Evolutionary conservation across 768 basidiomycete species (phyloP).

Genomic region (Leucocoprinus birnbaumii): DNA sequence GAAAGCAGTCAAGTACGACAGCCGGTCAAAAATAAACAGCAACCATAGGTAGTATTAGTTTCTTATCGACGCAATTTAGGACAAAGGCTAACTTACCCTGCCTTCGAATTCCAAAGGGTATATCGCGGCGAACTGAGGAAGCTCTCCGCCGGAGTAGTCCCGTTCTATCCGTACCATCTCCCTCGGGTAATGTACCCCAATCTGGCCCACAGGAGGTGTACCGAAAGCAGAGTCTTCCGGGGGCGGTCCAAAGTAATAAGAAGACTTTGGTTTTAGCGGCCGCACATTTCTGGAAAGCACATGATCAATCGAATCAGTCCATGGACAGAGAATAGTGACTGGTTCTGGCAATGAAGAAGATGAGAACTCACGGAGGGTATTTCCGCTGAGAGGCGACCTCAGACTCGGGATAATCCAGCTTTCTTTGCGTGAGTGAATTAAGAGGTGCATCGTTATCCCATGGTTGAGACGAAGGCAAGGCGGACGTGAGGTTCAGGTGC

Average conservation of each 20-base stretch:
- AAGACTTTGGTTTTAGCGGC: constrained; percentile 67
- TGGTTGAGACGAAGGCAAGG: constrained; percentile 49
- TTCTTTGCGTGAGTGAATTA: constrained; percentile 33
- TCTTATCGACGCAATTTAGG: neutral
- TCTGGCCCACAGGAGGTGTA: constrained; percentile 75
- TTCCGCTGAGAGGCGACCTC: constrained; percentile 32
- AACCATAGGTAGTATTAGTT: constrained; percentile 6
- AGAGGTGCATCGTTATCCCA: constrained; percentile 58
- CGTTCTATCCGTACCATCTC: constrained; percentile 91
- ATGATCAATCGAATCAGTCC: neutral
- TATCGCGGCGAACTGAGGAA: constrained; percentile 84
- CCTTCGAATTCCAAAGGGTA: constrained; percentile 94
- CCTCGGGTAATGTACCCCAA: constrained; percentile 87
- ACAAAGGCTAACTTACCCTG: constrained; percentile 53
- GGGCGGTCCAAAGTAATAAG: constrained; percentile 84
- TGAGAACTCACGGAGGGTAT: constrained; percentile 22
- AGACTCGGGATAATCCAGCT: constrained; percentile 40
- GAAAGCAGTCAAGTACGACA: neutral
- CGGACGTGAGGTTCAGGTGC: constrained; percentile 37
- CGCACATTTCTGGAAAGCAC: constrained; percentile 29
- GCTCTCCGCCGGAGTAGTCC: constrained; percentile 89
- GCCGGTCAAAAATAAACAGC: constrained; percentile 1
- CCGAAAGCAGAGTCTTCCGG: constrained; percentile 77
- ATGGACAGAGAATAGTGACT: neutral
- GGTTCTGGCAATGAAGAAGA: constrained; percentile 11